phyloP scores from a whole-genome alignment of 2,329 filamentous ascomycete species.

The Exophiala bonariae region DNA sequence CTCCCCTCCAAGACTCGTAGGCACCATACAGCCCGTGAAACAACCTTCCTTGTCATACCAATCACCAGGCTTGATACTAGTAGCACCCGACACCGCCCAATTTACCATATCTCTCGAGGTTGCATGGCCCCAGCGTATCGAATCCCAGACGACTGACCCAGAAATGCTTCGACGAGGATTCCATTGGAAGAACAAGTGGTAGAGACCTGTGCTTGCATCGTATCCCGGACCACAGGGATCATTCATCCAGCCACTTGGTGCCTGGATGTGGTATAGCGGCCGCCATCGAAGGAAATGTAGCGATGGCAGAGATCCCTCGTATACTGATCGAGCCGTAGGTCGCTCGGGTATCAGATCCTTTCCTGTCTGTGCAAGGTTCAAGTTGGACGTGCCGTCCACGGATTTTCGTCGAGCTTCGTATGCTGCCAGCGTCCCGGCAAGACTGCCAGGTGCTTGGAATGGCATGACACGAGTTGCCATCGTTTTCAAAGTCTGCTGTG shows the following conservation, averaged over 20 bases:
- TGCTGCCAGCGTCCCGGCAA: constrained; percentile 7
- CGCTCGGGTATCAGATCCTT: neutral
- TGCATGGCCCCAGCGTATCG: constrained; percentile 44
- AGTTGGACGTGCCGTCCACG: neutral
- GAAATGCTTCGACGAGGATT: constrained; percentile 43
- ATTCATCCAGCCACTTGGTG: constrained; percentile 43
- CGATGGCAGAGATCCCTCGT: constrained; percentile 14
- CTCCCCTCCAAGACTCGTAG: constrained; percentile 29
- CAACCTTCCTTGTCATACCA: constrained; percentile 42
- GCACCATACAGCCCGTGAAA: constrained; percentile 43
- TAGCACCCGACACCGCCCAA: constrained; percentile 34
- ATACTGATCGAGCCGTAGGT: constrained; percentile 2
- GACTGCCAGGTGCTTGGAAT: constrained; percentile 10
- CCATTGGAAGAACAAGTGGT: constrained; percentile 46
- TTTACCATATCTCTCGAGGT: constrained; percentile 40
- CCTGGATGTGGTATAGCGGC: constrained; percentile 39
- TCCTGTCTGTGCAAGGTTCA: neutral
- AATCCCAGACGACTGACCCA: constrained; percentile 46
- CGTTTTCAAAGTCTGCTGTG: too few relatives aligned
- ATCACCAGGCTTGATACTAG: constrained; percentile 35
- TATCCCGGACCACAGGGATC: constrained; percentile 45
- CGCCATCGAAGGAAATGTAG: constrained; percentile 26
- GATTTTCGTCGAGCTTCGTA: constrained; percentile 2
- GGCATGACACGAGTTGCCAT: neutral
- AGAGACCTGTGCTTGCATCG: constrained; percentile 39